These are phyloP conservation scores for Blastobotrys parvus DNA, from an alignment of 805 yeast species.

Conservation along the genomic window DNA sequence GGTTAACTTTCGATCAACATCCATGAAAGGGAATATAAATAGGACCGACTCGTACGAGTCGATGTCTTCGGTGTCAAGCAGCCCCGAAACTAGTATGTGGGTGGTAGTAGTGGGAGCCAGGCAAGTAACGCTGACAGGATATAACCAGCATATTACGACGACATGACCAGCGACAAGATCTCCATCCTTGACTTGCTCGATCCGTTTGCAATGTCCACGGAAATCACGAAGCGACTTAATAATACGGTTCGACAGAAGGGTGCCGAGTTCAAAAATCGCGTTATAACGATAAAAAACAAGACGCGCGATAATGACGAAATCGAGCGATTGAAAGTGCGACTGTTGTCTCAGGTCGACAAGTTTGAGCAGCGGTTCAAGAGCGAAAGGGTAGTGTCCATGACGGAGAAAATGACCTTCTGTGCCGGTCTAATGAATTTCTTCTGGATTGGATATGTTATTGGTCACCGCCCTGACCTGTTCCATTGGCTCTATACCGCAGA, in stretches of 20 bases:
- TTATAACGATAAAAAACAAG: slow-evolving; percentile 16
- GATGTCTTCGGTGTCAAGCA: too few relatives aligned
- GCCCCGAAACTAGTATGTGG: too few relatives aligned
- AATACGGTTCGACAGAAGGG: slow-evolving; percentile 19
- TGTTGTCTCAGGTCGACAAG: slow-evolving; percentile 22
- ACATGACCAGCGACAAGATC: slow-evolving; percentile 20
- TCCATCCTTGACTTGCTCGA: slow-evolving; percentile 29
- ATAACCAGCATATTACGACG: not conserved
- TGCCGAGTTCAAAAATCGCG: slow-evolving; percentile 21
- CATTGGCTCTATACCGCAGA: slow-evolving; percentile 66
- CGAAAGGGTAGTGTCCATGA: slow-evolving; percentile 28
- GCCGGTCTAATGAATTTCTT: slow-evolving; percentile 61
- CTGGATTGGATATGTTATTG: slow-evolving; percentile 65
- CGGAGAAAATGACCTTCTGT: slow-evolving; percentile 79
- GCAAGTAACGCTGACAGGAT: too few relatives aligned
- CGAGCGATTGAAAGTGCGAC: slow-evolving; percentile 21
- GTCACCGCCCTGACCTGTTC: slow-evolving; percentile 66
- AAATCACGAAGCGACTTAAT: slow-evolving; percentile 20
- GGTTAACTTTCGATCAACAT: too few relatives aligned
- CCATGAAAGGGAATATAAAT: too few relatives aligned
- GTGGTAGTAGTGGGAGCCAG: too few relatives aligned
- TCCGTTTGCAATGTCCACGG: slow-evolving; percentile 22
- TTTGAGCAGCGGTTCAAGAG: slow-evolving; percentile 23
- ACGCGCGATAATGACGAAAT: slow-evolving; percentile 21
- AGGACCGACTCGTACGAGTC: too few relatives aligned